Conservation (phyloP, 1,284 basidiomycete genomes). For the Tausonia pullulans region DNA sequence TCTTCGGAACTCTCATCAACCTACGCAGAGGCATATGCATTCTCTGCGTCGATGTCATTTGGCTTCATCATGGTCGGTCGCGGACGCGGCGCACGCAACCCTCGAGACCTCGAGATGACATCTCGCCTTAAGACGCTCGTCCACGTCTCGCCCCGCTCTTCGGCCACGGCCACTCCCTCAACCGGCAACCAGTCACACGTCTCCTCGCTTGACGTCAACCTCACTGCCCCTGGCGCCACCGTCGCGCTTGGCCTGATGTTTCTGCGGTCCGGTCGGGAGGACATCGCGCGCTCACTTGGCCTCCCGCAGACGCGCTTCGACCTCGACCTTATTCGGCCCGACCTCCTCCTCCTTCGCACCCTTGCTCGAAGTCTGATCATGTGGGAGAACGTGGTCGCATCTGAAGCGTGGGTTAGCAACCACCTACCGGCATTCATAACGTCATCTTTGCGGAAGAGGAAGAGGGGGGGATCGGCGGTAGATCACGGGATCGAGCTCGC, state of each 20-base stretch:
- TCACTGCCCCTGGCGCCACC: constrained; percentile 81
- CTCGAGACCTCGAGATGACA: constrained; percentile 58
- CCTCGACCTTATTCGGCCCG: constrained; percentile 76
- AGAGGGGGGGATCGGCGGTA: constrained; percentile 26
- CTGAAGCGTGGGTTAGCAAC: constrained; percentile 61
- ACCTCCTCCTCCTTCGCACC: constrained; percentile 69
- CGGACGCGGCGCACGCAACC: constrained; percentile 44
- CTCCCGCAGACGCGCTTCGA: constrained; percentile 69
- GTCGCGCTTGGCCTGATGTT: constrained; percentile 89
- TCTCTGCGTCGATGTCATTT: constrained; percentile 77
- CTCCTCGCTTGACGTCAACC: constrained; percentile 49
- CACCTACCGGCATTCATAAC: constrained; percentile 64
- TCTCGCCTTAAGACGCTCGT: constrained; percentile 56
- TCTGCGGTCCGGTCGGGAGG: constrained; percentile 66
- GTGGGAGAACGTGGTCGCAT: constrained; percentile 69
- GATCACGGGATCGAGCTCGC: constrained; percentile 74
- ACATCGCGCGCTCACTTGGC: constrained; percentile 70
- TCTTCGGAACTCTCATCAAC: constrained; percentile 72
- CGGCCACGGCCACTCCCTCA: constrained; percentile 8
- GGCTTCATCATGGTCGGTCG: constrained; percentile 93
- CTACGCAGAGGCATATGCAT: constrained; percentile 81
- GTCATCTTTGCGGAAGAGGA: constrained; percentile 42
- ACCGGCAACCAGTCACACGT: neutral
- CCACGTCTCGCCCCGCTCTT: constrained; percentile 46
- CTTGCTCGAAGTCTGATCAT: constrained; percentile 71